These are phyloP conservation scores for Trichoderma asperelloides DNA, from an alignment of 495 filamentous ascomycete species.

Conservation along the genomic window DNA sequence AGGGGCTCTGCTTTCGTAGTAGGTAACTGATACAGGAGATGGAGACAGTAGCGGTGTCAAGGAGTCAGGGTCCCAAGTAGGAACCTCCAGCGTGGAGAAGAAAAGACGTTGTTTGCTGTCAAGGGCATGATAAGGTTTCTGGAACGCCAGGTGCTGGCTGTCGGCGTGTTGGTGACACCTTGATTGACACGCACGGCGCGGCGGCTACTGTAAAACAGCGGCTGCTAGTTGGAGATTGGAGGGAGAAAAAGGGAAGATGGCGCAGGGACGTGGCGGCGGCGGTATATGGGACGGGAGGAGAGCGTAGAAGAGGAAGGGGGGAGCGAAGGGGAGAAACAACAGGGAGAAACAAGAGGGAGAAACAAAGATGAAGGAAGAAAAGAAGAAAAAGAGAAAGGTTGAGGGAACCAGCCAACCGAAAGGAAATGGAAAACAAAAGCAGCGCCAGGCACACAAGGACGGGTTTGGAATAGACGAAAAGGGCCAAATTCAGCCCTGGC, in stretches of 20 bases:
- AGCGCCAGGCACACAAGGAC: neutral
- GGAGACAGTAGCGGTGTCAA: neutral
- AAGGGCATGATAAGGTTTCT: neutral
- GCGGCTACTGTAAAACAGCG: neutral
- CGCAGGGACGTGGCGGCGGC: too few species aligned
- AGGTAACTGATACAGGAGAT: neutral
- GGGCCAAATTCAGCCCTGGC: conserved; percentile 2
- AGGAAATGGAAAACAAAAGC: neutral
- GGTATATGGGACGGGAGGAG: neutral
- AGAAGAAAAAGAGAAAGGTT: neutral
- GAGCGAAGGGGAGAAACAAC: neutral
- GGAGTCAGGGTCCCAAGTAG: neutral
- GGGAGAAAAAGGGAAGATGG: neutral
- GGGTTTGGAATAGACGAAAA: neutral
- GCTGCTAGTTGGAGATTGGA: neutral
- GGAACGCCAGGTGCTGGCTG: neutral
- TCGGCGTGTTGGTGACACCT: neutral
- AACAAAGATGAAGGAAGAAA: neutral
- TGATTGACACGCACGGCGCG: neutral
- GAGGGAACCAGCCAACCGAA: neutral
- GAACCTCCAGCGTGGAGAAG: neutral
- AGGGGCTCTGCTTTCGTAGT: neutral
- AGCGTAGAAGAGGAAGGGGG: neutral
- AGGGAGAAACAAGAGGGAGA: too few species aligned
- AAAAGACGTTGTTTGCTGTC: neutral